Conservation (phyloP, 331 rosid genomes). For the Acacia pycnantha region DNA sequence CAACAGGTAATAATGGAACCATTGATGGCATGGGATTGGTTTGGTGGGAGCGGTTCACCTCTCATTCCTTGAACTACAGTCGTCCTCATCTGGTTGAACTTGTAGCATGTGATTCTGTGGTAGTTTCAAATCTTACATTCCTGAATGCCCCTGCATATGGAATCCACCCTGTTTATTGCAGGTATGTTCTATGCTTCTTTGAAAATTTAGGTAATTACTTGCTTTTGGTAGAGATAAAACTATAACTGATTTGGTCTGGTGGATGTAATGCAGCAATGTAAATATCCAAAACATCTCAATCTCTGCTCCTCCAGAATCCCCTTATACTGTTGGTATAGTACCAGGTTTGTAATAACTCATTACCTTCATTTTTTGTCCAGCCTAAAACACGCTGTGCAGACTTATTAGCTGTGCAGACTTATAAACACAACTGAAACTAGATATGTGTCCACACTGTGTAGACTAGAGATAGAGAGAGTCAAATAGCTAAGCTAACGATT, state of each 20-base stretch:
- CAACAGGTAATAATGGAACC: slow-evolving; percentile 84
- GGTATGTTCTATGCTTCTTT: slow-evolving; percentile 48
- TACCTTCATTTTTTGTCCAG: slow-evolving; percentile 16
- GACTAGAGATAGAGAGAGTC: not conserved
- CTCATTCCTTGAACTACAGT: slow-evolving; percentile 73
- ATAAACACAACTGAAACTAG: not conserved
- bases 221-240: not conserved
- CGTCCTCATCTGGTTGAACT: slow-evolving; percentile 94
- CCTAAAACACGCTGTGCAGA: too few species aligned
- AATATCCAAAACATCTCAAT: slow-evolving; percentile 77
- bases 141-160: slow-evolving; percentile 85
- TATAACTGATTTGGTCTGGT: slow-evolving; percentile 1
- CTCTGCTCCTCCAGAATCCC: slow-evolving; percentile 78
- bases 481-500: slow-evolving; percentile 16
- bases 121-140: slow-evolving; percentile 90
- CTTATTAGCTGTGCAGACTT: too few species aligned
- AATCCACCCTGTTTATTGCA: slow-evolving; percentile 97
- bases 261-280: slow-evolving; percentile 68
- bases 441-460: not conserved
- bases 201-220: slow-evolving; percentile 5
- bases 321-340: slow-evolving; percentile 83
- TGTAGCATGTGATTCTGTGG: slow-evolving; percentile 57
- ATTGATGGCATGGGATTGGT: slow-evolving; percentile 85
- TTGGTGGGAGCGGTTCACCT: slow-evolving; percentile 93
- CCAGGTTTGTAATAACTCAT: slow-evolving; percentile 67